phyloP scores from a whole-genome alignment of 1,284 basidiomycete species.

The Malassezia caprae region DNA sequence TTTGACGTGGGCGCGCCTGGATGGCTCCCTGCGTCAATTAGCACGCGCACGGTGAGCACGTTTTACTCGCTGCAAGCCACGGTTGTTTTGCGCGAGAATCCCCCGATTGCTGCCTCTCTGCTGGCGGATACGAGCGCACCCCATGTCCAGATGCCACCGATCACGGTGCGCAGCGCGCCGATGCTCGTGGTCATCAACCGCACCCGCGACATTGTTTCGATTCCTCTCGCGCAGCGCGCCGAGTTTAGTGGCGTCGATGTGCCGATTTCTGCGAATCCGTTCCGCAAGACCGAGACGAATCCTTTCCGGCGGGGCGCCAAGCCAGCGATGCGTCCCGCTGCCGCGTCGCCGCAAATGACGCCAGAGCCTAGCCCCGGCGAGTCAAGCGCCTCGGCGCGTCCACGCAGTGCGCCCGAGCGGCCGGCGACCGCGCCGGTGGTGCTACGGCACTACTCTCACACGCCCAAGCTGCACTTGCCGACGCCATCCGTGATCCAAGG shows the following conservation, averaged over 20 bases:
- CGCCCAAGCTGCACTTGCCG: conserved; percentile 35
- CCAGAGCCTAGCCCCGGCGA: background rate
- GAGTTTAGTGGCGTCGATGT: conserved; percentile 19
- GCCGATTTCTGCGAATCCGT: conserved; percentile 7
- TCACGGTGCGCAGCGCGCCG: conserved; percentile 24
- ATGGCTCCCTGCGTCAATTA: conserved; percentile 42
- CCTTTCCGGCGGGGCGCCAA: conserved; percentile 3
- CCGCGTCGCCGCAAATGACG: background rate
- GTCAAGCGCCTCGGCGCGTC: background rate
- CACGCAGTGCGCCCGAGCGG: background rate
- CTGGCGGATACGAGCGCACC: background rate
- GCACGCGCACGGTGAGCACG: conserved; percentile 37
- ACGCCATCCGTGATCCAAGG: conserved; percentile 26
- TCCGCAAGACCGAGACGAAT: conserved; percentile 6
- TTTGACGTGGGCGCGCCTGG: conserved; percentile 44
- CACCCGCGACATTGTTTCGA: conserved; percentile 42
- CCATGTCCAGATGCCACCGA: background rate
- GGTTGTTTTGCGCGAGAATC: conserved; percentile 20
- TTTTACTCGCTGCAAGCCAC: conserved; percentile 41
- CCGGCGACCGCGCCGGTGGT: conserved; percentile 15
- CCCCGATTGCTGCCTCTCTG: background rate
- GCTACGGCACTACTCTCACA: conserved; percentile 44
- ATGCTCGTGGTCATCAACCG: conserved; percentile 28
- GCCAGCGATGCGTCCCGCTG: background rate
- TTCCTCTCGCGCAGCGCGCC: conserved; percentile 41